phyloP scores from a whole-genome alignment of 805 yeast genomes.

The Spathaspora arborariae region DNA sequence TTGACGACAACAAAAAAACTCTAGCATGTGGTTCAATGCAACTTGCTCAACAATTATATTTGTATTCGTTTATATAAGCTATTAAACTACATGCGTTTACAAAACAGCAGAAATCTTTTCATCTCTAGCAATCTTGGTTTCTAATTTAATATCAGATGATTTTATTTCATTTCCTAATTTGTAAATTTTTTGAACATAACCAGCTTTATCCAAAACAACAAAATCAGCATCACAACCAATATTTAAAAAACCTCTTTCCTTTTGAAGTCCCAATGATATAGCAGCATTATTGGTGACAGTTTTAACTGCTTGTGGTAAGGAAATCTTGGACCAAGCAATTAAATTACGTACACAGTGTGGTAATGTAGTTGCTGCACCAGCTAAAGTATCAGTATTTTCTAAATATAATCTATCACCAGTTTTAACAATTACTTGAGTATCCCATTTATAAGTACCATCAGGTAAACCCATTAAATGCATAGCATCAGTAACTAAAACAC shows the following conservation, averaged over 20 bases:
- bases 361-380: constrained; percentile 58
- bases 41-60: too few relatives aligned
- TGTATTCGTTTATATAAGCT: not conserved
- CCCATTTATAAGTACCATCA: constrained; percentile 56
- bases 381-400: constrained; percentile 54
- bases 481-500: constrained; percentile 57
- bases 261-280: constrained; percentile 38
- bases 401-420: constrained; percentile 44
- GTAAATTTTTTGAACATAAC: constrained; percentile 45
- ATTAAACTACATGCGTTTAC: constrained; percentile 2
- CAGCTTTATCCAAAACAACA: constrained; percentile 41
- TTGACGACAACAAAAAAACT: too few relatives aligned
- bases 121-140: constrained; percentile 3
- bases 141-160: constrained; percentile 8
- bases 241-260: constrained; percentile 47
- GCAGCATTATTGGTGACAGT: constrained; percentile 56
- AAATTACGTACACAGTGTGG: constrained; percentile 49
- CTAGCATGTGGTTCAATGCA: too few relatives aligned
- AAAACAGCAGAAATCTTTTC: constrained; percentile 9
- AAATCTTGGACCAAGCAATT: constrained; percentile 45
- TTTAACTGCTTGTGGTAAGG: constrained; percentile 51
- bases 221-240: constrained; percentile 57
- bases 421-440: constrained; percentile 44
- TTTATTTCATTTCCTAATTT: constrained; percentile 41
- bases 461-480: constrained; percentile 54